phyloP scores from a whole-genome alignment of 2,329 filamentous ascomycete species.

The Dothideomycetes sp. region DNA sequence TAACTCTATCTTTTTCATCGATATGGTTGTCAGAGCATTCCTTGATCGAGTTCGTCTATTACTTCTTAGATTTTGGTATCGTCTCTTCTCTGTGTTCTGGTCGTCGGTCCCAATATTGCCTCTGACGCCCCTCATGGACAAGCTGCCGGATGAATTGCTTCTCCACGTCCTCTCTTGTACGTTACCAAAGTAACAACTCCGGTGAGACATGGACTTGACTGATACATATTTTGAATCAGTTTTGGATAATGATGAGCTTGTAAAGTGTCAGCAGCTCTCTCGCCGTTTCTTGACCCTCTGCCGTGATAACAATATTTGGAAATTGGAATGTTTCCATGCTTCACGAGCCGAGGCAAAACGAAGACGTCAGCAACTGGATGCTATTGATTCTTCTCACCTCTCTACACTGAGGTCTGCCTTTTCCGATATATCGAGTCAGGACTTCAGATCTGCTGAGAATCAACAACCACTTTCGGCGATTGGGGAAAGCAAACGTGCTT shows the following conservation, averaged over 20 bases:
- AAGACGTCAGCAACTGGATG: constrained; percentile 35
- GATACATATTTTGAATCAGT: constrained; percentile 32
- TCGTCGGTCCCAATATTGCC: too few species aligned
- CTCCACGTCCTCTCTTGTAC: constrained; percentile 36
- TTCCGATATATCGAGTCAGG: constrained; percentile 2
- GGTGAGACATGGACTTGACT: too few species aligned
- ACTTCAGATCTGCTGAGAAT: neutral
- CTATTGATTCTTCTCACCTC: neutral
- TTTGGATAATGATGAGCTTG: constrained; percentile 56
- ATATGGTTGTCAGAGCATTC: too few species aligned
- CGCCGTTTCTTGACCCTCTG: constrained; percentile 56
- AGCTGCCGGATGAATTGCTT: constrained; percentile 33
- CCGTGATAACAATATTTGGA: constrained; percentile 71
- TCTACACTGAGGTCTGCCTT: constrained; percentile 4
- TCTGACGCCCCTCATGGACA: constrained; percentile 4
- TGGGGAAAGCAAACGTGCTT: constrained; percentile 45
- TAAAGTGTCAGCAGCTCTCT: constrained; percentile 60
- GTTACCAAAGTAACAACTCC: constrained; percentile 14
- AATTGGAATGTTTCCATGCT: constrained; percentile 60
- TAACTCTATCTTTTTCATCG: too few species aligned
- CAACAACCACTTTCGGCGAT: constrained; percentile 14
- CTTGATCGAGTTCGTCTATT: too few species aligned
- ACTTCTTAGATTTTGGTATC: too few species aligned
- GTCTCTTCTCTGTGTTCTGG: too few species aligned
- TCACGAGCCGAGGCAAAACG: constrained; percentile 59